These are phyloP conservation scores for Solanum microdontum DNA, from an alignment of 257 asterid species.

Conservation along the genomic window DNA sequence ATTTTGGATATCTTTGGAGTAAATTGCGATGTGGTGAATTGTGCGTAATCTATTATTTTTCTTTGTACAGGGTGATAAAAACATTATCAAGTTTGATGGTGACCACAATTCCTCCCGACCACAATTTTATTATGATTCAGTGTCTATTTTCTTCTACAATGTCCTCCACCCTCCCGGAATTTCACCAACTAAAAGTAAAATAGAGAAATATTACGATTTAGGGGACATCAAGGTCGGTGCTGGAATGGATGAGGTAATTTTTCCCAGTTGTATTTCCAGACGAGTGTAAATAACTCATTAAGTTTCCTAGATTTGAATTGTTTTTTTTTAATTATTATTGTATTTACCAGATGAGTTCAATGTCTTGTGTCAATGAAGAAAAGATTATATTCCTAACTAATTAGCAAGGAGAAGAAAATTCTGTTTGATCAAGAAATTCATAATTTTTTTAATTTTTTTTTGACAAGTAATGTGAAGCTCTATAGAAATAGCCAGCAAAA, in stretches of 20 bases:
- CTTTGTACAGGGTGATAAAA: slow-evolving; percentile 82
- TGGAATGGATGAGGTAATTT: slow-evolving; percentile 62
- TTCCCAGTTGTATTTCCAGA: neutral
- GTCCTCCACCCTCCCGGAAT: slow-evolving; percentile 82
- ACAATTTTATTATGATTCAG: slow-evolving; percentile 82
- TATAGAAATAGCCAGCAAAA: neutral
- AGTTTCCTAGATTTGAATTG: neutral
- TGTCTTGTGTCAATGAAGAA: neutral
- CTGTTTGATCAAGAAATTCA: neutral
- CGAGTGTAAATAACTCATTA: neutral
- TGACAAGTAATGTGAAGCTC: neutral
- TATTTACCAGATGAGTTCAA: neutral
- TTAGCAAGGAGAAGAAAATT: neutral
- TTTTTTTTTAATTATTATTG: neutral
- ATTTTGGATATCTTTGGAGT: neutral
- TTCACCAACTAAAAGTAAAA: slow-evolving; percentile 38
- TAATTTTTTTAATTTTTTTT: neutral
- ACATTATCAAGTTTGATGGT: slow-evolving; percentile 86
- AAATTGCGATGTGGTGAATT: neutral
- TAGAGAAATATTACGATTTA: slow-evolving; percentile 64
- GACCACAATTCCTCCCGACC: slow-evolving; percentile 98
- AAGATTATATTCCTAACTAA: neutral
- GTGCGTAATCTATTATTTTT: slow-evolving; percentile 5
- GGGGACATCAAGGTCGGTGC: slow-evolving; percentile 57
- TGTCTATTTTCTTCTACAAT: slow-evolving; percentile 75